Percentiles rank a stretch among this genome's conserved stretches.
Evolutionary conservation across 176 grass and related monocot species (phyloP).

Genomic region (Melocanna baccifera): DNA sequence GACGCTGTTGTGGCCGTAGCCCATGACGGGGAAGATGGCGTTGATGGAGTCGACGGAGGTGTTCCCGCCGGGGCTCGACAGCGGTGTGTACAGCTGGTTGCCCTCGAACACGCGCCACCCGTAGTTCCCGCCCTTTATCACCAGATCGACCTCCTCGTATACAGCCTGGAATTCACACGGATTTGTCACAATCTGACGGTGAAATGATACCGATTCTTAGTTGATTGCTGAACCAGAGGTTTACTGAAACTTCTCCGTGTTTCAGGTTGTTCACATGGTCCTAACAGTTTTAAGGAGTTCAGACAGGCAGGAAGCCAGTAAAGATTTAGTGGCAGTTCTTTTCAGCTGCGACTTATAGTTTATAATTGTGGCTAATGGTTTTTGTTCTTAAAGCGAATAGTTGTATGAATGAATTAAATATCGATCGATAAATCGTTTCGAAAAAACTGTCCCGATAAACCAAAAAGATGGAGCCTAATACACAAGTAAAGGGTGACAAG

Average conservation of each 20-base stretch:
- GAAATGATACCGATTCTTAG: neutral
- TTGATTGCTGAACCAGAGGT: neutral
- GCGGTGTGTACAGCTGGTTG: constrained; percentile 8
- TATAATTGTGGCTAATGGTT: too few relatives aligned
- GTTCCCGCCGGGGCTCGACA: constrained; percentile 61
- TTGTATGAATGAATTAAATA: too few relatives aligned
- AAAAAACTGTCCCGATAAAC: too few relatives aligned
- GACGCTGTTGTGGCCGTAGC: constrained; percentile 49
- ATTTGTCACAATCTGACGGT: neutral
- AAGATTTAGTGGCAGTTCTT: too few relatives aligned
- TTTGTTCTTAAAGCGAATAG: too few relatives aligned
- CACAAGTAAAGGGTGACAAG: neutral
- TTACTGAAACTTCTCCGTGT: neutral
- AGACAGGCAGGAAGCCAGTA: neutral
- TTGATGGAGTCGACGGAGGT: constrained; percentile 55
- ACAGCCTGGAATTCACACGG: constrained; percentile 5
- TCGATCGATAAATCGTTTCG: too few relatives aligned
- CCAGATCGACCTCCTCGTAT: constrained; percentile 72
- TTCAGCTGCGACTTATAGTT: too few relatives aligned
- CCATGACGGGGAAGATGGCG: constrained; percentile 70
- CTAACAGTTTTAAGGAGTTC: neutral
- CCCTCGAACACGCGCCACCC: constrained; percentile 82
- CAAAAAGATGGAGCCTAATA: too few relatives aligned
- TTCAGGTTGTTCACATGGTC: neutral
- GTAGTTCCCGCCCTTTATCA: constrained; percentile 79